These are phyloP conservation scores for Tolypocladium sp. DNA, from an alignment of 2,329 filamentous ascomycete genomes.

Conservation along the genomic window DNA sequence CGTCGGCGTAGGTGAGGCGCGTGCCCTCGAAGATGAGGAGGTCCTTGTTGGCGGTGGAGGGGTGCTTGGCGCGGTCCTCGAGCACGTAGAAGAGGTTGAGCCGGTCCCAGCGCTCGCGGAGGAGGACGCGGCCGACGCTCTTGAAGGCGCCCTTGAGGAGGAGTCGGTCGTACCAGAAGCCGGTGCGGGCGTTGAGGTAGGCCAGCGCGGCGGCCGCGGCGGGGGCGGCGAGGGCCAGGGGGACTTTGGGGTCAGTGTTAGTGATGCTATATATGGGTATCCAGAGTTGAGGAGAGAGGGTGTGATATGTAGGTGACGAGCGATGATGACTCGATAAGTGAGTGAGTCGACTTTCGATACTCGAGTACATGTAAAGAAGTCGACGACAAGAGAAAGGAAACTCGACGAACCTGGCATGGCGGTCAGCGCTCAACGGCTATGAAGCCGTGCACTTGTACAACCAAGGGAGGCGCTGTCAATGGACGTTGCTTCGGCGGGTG, in stretches of 20 bases:
- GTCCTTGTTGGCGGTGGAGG: slow-evolving; percentile 39
- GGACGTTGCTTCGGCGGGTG: neutral
- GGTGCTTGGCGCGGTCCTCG: slow-evolving; percentile 52
- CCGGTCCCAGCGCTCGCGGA: slow-evolving; percentile 47
- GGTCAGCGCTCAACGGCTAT: neutral
- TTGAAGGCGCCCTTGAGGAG: slow-evolving; percentile 48
- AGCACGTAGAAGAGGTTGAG: slow-evolving; percentile 68
- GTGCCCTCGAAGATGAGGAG: slow-evolving; percentile 62
- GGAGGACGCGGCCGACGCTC: slow-evolving; percentile 29
- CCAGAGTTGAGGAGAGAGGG: neutral
- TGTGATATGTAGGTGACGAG: neutral
- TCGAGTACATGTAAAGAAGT: no score
- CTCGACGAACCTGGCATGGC: neutral
- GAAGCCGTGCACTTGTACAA: neutral
- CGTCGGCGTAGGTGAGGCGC: slow-evolving; percentile 65
- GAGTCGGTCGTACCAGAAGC: slow-evolving; percentile 55
- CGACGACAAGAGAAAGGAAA: neutral
- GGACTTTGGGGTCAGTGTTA: slow-evolving; percentile 17
- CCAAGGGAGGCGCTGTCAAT: neutral
- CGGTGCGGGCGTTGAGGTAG: slow-evolving; percentile 66
- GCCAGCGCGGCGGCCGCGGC: slow-evolving; percentile 59
- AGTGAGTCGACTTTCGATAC: neutral
- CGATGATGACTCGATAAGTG: neutral
- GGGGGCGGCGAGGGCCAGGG: slow-evolving; percentile 45
- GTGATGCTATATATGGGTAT: neutral